Percentiles rank a stretch among this genome's conserved stretches.
phyloP scores from a whole-genome alignment of 495 filamentous ascomycete genomes.

The Hypoxylon subgilvum region DNA sequence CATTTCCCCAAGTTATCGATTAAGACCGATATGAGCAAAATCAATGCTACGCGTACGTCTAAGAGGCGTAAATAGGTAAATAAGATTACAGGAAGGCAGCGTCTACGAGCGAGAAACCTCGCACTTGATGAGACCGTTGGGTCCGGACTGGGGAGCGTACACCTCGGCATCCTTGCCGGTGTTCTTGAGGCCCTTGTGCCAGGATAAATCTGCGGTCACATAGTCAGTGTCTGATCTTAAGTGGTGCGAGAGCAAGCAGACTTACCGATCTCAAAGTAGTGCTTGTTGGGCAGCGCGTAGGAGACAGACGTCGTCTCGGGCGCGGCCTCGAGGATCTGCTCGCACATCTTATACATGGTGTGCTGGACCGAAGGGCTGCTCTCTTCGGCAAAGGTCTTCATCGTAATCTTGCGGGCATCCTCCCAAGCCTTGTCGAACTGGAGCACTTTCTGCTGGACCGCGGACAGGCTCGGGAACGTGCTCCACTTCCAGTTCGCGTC shows the following conservation, averaged over 20 bases:
- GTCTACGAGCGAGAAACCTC: constrained; percentile 71
- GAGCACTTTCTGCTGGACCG: constrained; percentile 66
- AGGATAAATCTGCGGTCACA: constrained; percentile 75
- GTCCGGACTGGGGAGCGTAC: constrained; percentile 88
- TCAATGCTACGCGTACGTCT: constrained; percentile 20
- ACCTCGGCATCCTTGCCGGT: constrained; percentile 96
- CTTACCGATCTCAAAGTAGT: constrained; percentile 97
- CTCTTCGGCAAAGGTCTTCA: constrained; percentile 92
- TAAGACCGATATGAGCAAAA: constrained; percentile 8
- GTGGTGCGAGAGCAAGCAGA: constrained; percentile 14
- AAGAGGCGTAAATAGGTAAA: constrained; percentile 9
- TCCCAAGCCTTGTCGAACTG: constrained; percentile 82
- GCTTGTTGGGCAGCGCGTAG: constrained; percentile 93
- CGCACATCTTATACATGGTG: constrained; percentile 98
- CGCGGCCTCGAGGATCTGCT: constrained; percentile 79
- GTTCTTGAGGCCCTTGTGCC: constrained; percentile 97
- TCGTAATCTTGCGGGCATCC: constrained; percentile 76
- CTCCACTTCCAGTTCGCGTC: constrained; percentile 86
- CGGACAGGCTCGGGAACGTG: constrained; percentile 66
- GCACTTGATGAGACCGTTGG: constrained; percentile 96
- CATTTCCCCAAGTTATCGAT: constrained; percentile 6
- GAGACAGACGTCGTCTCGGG: constrained; percentile 74
- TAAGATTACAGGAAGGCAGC: not conserved
- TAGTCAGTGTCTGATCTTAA: constrained; percentile 10
- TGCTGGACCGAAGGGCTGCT: constrained; percentile 91